Evolutionary conservation across 371 early-diverging fungal species (phyloP).

Genomic region (Blakeslea trispora): DNA sequence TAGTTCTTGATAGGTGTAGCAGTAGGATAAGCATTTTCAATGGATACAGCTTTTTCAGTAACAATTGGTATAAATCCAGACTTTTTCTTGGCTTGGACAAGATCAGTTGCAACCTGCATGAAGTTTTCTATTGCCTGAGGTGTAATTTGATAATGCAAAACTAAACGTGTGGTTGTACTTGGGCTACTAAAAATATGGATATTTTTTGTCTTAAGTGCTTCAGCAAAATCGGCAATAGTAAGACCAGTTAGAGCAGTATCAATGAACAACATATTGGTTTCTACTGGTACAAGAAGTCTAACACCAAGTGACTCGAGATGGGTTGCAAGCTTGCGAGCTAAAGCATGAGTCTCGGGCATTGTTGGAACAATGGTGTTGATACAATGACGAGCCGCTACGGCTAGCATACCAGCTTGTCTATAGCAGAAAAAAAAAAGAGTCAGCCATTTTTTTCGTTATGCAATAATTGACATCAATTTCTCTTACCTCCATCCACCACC

Average conservation of each 20-base stretch:
- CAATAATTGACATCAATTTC: too few species aligned
- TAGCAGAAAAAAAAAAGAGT: not conserved
- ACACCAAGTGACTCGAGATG: conserved; percentile 63
- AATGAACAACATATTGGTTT: conserved; percentile 90
- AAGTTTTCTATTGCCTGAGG: conserved; percentile 59
- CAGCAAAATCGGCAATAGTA: conserved; percentile 49
- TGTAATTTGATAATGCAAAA: conserved; percentile 75
- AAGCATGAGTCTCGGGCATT: conserved; percentile 68
- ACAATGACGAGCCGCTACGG: conserved; percentile 73
- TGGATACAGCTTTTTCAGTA: conserved; percentile 3
- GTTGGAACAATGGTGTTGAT: conserved; percentile 65
- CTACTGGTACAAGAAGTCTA: conserved; percentile 58
- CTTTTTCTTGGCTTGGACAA: conserved; percentile 22
- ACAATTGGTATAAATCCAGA: conserved; percentile 22
- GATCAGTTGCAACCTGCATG: conserved; percentile 29
- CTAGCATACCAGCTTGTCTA: conserved; percentile 80
- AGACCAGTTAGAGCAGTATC: conserved; percentile 54
- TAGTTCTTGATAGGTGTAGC: conserved; percentile 3
- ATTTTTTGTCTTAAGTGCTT: conserved; percentile 47
- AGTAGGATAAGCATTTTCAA: conserved; percentile 24
- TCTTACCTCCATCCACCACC: conserved; percentile 84
- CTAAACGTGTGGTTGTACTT: conserved; percentile 59
- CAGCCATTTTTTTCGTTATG: too few species aligned
- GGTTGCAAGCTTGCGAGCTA: conserved; percentile 62
- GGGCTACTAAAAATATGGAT: conserved; percentile 57